These are phyloP conservation scores for Oryza glaberrima DNA, from an alignment of 176 grass and related monocot species.

Conservation along the genomic window DNA sequence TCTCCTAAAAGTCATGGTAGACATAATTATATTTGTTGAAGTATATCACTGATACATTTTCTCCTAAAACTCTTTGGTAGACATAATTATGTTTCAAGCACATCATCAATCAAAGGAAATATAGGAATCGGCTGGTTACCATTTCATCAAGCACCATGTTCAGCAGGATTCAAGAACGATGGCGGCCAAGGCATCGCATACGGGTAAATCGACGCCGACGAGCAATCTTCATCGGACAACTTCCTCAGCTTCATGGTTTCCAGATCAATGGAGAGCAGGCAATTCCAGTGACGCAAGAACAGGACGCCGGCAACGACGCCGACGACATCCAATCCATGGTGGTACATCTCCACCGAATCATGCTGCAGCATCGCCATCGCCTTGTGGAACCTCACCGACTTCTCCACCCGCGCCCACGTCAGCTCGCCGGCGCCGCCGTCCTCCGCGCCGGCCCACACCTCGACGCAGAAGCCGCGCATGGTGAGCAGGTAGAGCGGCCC, in stretches of 20 bases:
- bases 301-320: slow-evolving; percentile 36
- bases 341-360: neutral
- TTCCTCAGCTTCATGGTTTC: slow-evolving; percentile 41
- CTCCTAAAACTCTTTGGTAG: too few species aligned
- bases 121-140: neutral
- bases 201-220: neutral
- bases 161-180: slow-evolving; percentile 31
- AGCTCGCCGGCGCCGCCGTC: neutral
- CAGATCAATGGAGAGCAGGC: slow-evolving; percentile 43
- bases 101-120: too few species aligned
- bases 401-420: slow-evolving; percentile 41
- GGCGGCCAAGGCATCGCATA: slow-evolving; percentile 33
- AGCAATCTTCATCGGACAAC: neutral
- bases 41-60: too few species aligned
- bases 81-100: too few species aligned
- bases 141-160: slow-evolving; percentile 26
- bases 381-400: slow-evolving; percentile 45
- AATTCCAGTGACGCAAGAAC: slow-evolving; percentile 32
- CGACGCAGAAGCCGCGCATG: slow-evolving; percentile 40
- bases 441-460: slow-evolving; percentile 29
- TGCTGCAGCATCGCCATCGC: neutral
- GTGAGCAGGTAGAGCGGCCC: slow-evolving; percentile 43
- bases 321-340: neutral
- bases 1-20: neutral
- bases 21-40: neutral